Conservation (phyloP, 2,329 filamentous ascomycete species). For the Colletotrichum sp. region DNA sequence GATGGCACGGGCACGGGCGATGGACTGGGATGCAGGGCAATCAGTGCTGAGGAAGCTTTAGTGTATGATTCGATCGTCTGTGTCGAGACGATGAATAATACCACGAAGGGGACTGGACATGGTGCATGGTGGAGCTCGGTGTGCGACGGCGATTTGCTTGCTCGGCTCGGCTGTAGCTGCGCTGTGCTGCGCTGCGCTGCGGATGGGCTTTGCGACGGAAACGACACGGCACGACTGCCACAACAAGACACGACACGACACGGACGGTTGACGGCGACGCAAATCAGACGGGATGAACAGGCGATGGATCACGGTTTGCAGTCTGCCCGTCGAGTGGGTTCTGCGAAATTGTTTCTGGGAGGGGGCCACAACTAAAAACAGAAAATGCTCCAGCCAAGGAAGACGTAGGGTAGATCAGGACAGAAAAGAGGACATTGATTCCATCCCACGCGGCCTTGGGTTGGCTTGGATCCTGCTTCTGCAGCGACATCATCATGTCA, state of each 20-base stretch:
- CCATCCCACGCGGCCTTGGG: not conserved
- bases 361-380: not conserved
- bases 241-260: not conserved
- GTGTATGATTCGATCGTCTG: not conserved
- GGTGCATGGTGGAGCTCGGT: not conserved
- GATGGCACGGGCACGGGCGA: not conserved
- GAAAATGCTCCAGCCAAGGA: not conserved
- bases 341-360: not conserved
- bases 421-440: not conserved
- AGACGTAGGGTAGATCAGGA: not conserved
- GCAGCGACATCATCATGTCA: not conserved
- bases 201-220: not conserved
- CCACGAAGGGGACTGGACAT: not conserved
- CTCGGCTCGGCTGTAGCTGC: not conserved
- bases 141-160: not conserved
- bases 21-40: not conserved
- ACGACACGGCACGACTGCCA: not conserved
- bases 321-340: not conserved
- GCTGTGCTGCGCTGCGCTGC: not conserved
- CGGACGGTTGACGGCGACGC: not conserved
- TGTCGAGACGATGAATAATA: not conserved
- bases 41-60: not conserved
- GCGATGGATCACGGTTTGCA: not conserved
- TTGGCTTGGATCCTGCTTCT: not conserved
- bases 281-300: constrained; percentile 7